phyloP scores from a whole-genome alignment of 2,329 filamentous ascomycete genomes.

The Aspergillus transmontanensis region DNA sequence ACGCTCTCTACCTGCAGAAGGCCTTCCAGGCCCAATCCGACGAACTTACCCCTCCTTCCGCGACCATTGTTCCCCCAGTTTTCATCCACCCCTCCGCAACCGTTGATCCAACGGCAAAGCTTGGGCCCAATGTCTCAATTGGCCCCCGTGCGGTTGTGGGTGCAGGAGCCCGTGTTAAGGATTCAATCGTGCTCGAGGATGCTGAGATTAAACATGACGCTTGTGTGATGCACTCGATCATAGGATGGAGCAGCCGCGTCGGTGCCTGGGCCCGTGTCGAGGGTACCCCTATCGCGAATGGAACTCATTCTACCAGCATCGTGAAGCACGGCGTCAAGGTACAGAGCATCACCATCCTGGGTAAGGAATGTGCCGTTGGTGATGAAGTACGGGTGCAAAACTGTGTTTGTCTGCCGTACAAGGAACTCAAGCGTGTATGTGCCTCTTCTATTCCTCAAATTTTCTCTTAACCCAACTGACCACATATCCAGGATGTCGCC shows the following conservation, averaged over 20 bases:
- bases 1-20: conserved; percentile 94
- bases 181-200: conserved; percentile 93
- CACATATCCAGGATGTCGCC: conserved; percentile 36
- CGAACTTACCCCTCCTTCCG: conserved; percentile 80
- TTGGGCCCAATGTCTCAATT: conserved; percentile 95
- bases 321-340: conserved; percentile 98
- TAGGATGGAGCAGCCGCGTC: conserved; percentile 94
- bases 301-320: conserved; percentile 89
- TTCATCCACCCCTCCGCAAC: conserved; percentile 91
- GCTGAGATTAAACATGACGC: conserved; percentile 95
- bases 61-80: conserved; percentile 87
- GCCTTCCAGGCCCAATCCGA: conserved; percentile 80
- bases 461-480: conserved; percentile 4
- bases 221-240: conserved; percentile 92
- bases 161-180: conserved; percentile 88
- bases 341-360: conserved; percentile 95
- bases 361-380: conserved; percentile 91
- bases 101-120: conserved; percentile 92
- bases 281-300: conserved; percentile 84
- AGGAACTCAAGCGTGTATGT: conserved; percentile 93
- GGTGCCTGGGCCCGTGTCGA: conserved; percentile 98
- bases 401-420: conserved; percentile 95
- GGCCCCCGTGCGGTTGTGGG: conserved; percentile 85
- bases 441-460: background rate
- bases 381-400: conserved; percentile 97